Percentiles rank a stretch among this genome's conserved stretches.
Evolutionary conservation across 371 early-diverging fungal species (phyloP).

Genomic region (Homolaphlyctis polyrhiza): DNA sequence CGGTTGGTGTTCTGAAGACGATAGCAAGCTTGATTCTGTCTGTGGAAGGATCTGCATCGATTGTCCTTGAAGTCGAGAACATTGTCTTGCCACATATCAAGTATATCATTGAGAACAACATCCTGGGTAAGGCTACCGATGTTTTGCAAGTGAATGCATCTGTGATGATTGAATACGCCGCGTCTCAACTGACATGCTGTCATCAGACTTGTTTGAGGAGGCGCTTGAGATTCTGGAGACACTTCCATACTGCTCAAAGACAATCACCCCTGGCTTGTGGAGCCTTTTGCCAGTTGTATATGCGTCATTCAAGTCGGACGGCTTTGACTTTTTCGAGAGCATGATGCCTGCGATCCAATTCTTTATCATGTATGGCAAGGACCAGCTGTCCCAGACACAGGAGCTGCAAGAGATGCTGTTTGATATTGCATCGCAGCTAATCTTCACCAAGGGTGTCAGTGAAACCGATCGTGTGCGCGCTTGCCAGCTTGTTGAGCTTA

Average conservation of each 20-base stretch:
- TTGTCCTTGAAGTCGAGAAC: slow-evolving; percentile 52
- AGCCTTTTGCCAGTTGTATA: slow-evolving; percentile 68
- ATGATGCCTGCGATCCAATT: slow-evolving; percentile 81
- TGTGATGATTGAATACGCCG: too few species aligned
- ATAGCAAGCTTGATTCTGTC: slow-evolving; percentile 68
- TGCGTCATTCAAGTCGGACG: slow-evolving; percentile 66
- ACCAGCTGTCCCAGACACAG: slow-evolving; percentile 32
- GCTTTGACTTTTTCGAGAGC: slow-evolving; percentile 73
- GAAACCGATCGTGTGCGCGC: slow-evolving; percentile 70
- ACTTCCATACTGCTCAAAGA: slow-evolving; percentile 71
- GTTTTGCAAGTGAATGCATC: too few species aligned
- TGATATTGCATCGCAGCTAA: slow-evolving; percentile 16
- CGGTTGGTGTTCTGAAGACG: slow-evolving; percentile 88
- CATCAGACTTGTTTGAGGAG: slow-evolving; percentile 72
- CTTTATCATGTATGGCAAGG: slow-evolving; percentile 77
- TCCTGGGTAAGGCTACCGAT: slow-evolving; percentile 44
- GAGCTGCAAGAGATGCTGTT: slow-evolving; percentile 18
- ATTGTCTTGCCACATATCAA: slow-evolving; percentile 65
- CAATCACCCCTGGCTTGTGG: slow-evolving; percentile 81
- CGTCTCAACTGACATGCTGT: too few species aligned
- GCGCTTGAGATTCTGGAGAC: slow-evolving; percentile 82
- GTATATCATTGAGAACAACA: slow-evolving; percentile 63
- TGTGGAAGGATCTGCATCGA: slow-evolving; percentile 54
- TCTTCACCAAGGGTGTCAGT: slow-evolving; percentile 59
- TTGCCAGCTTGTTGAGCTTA: slow-evolving; percentile 71